Percentiles rank a stretch among this genome's conserved stretches.
Evolutionary conservation across 2,329 filamentous ascomycete genomes (phyloP).

Genomic region (Ophiostoma piceae): DNA sequence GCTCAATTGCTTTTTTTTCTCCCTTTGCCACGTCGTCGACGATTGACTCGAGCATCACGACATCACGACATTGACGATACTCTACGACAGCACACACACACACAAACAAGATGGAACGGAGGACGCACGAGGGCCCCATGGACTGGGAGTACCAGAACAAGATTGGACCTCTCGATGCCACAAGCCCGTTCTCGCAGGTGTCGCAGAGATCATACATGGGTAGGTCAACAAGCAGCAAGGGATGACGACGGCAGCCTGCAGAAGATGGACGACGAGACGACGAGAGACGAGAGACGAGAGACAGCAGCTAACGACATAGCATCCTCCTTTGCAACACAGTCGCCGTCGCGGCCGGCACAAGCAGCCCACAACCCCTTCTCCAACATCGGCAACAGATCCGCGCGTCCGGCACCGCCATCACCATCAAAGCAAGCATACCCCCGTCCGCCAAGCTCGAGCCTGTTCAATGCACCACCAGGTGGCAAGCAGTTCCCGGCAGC

Average conservation of each 20-base stretch:
- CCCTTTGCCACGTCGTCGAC: neutral
- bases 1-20: neutral
- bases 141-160: conserved; percentile 61
- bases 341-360: conserved; percentile 28
- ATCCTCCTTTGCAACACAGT: conserved; percentile 29
- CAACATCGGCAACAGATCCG: conserved; percentile 10
- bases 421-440: conserved; percentile 34
- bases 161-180: conserved; percentile 52
- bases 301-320: conserved; percentile 17
- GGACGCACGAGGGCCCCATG: conserved; percentile 58
- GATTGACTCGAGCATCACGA: neutral
- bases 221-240: conserved; percentile 31
- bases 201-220: conserved; percentile 41
- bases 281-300: neutral
- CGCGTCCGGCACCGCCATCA: conserved; percentile 24
- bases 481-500: conserved; percentile 43
- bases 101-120: conserved; percentile 37
- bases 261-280: neutral
- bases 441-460: conserved; percentile 40
- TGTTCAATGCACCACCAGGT: conserved; percentile 44
- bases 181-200: conserved; percentile 56
- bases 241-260: neutral
- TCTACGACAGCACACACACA: neutral
- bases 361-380: conserved; percentile 31
- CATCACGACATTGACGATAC: neutral